Evolutionary conservation across 139 green algal species (phyloP).

Genomic region (Closterium sp.): DNA sequence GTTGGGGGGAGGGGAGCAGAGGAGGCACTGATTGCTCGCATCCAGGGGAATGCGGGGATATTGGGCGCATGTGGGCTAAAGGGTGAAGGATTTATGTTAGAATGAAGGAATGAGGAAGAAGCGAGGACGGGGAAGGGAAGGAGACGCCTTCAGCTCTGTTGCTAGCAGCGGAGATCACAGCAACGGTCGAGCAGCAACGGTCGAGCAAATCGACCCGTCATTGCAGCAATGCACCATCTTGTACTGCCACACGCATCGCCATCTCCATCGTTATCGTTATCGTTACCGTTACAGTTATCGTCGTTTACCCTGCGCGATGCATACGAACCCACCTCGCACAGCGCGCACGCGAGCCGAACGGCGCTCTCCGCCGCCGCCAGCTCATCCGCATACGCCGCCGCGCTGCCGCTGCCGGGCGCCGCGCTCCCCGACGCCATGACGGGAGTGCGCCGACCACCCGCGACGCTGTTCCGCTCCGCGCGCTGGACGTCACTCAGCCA

Average conservation of each 20-base stretch:
- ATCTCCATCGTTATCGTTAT: neutral
- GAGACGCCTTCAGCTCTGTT: too few species aligned
- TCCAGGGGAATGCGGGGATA: too few species aligned
- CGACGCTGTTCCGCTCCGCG: neutral
- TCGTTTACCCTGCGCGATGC: neutral
- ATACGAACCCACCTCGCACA: neutral
- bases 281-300: neutral
- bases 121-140: too few species aligned
- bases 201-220: neutral
- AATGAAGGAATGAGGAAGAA: too few species aligned
- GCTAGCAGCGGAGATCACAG: too few species aligned
- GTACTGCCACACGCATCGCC: neutral
- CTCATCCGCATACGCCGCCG: neutral
- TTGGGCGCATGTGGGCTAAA: too few species aligned
- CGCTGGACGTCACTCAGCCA: neutral
- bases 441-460: neutral
- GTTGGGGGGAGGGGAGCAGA: too few species aligned
- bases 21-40: too few species aligned
- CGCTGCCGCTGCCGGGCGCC: neutral
- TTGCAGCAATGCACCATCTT: neutral
- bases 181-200: neutral
- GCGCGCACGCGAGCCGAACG: neutral
- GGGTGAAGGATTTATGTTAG: too few species aligned
- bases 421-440: neutral
- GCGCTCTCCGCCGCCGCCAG: neutral